Percentiles rank a stretch among this genome's conserved stretches.
Conservation (phyloP, 202 grass and related monocot genomes). For the Panicum hallii region DNA sequence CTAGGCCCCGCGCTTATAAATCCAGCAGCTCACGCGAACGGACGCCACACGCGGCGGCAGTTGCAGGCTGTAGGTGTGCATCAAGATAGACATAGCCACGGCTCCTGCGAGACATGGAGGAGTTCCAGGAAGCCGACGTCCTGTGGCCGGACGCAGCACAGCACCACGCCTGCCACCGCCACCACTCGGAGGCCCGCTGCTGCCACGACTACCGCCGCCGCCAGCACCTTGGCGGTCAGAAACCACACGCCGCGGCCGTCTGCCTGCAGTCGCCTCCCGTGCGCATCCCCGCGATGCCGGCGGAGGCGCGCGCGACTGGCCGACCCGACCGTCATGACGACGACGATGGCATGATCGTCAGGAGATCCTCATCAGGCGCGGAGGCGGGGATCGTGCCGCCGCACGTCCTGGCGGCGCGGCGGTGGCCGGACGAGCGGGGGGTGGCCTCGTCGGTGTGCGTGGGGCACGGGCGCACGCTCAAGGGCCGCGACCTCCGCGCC, state of each 20-base stretch:
- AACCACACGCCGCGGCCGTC: background rate
- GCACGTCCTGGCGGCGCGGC: slow-evolving; percentile 54
- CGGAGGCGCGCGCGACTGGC: background rate
- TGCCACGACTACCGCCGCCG: background rate
- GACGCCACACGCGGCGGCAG: background rate
- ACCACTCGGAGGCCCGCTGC: background rate
- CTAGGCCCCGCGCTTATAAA: slow-evolving; percentile 20
- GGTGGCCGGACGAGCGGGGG: slow-evolving; percentile 34
- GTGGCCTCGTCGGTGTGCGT: slow-evolving; percentile 61
- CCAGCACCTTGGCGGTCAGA: background rate
- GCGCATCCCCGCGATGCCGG: slow-evolving; percentile 35
- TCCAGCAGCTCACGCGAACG: slow-evolving; percentile 6
- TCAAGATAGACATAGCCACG: background rate
- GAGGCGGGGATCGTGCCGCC: slow-evolving; percentile 51
- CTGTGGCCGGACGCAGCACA: slow-evolving; percentile 55
- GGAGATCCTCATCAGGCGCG: background rate
- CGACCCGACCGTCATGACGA: background rate
- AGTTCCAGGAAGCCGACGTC: slow-evolving; percentile 62
- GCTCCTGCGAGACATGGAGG: slow-evolving; percentile 47
- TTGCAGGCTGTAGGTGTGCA: background rate
- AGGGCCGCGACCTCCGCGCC: slow-evolving; percentile 61
- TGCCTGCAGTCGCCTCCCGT: slow-evolving; percentile 1
- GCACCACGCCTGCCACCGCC: background rate
- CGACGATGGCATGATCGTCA: background rate
- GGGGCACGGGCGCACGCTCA: slow-evolving; percentile 72